Percentiles rank a stretch among this genome's conserved stretches.
These are phyloP conservation scores for Porcisia hertigi DNA, from an alignment of 208 protist genomes.

Conservation along the genomic window DNA sequence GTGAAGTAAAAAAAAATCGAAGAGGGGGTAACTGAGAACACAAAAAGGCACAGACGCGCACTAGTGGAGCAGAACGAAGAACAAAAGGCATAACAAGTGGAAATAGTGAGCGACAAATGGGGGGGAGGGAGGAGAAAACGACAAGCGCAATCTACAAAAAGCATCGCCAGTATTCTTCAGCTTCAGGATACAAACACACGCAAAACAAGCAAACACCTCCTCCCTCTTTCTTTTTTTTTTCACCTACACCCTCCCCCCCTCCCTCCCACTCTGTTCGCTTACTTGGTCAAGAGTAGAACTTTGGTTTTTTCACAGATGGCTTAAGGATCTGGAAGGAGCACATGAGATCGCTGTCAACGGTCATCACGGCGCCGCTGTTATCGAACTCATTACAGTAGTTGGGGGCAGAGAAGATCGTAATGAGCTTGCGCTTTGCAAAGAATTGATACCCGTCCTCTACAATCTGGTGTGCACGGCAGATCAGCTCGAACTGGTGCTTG, in stretches of 20 bases:
- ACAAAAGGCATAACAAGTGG: background rate
- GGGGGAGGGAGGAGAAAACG: too few species aligned
- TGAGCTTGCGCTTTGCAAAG: conserved; percentile 94
- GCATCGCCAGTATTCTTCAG: too few species aligned
- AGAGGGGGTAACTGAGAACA: background rate
- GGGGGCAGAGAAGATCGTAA: conserved; percentile 98
- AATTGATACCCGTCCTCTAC: conserved; percentile 96
- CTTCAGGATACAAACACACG: too few species aligned
- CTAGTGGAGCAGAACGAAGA: background rate
- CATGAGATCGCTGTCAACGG: conserved; percentile 97
- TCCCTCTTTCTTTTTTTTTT: too few species aligned
- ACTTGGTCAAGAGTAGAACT: conserved; percentile 71
- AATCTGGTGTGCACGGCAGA: conserved; percentile 98
- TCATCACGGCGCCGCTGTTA: conserved; percentile 99
- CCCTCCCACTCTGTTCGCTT: background rate
- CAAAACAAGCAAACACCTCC: too few species aligned
- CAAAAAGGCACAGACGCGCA: background rate
- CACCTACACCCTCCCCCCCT: background rate
- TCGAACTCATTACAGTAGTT: conserved; percentile 99
- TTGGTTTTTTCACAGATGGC: conserved; percentile 87
- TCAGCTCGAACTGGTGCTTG: conserved; percentile 95
- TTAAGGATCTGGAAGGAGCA: conserved; percentile 99
- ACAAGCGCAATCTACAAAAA: too few species aligned
- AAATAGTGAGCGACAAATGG: too few species aligned
- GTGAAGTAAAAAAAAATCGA: background rate